Percentiles rank a stretch among this genome's conserved stretches.
These are phyloP conservation scores for Sporothrix sp. DNA, from an alignment of 2,329 filamentous ascomycete genomes.

Conservation along the genomic window DNA sequence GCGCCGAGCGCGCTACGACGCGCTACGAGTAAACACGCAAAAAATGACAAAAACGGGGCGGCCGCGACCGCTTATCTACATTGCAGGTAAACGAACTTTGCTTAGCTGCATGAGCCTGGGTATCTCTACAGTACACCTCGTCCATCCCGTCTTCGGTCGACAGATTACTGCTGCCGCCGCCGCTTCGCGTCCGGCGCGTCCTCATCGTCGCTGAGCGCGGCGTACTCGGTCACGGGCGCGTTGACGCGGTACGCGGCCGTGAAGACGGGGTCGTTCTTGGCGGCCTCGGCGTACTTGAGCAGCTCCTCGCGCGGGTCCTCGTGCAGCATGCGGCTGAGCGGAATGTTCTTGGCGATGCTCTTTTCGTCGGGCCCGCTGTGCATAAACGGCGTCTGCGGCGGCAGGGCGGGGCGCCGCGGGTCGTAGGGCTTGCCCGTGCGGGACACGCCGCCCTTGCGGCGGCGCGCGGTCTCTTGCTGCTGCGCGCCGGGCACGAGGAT, in stretches of 20 bases:
- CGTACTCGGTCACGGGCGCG: conserved; percentile 86
- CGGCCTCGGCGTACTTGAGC: conserved; percentile 88
- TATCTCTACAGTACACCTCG: not conserved
- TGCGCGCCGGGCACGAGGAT: conserved; percentile 61
- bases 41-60: too few relatives aligned
- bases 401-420: conserved; percentile 75
- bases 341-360: conserved; percentile 80
- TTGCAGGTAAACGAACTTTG: too few relatives aligned
- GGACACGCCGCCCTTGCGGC: conserved; percentile 54
- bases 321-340: conserved; percentile 84
- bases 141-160: conserved; percentile 38
- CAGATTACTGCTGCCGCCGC: too few relatives aligned
- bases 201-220: conserved; percentile 80
- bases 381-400: conserved; percentile 77
- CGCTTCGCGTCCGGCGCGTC: conserved; percentile 57
- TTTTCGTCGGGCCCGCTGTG: conserved; percentile 84
- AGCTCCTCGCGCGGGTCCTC: conserved; percentile 92
- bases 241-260: conserved; percentile 89
- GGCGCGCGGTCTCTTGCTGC: conserved; percentile 37
- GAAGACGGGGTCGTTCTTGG: conserved; percentile 86
- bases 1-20: not conserved
- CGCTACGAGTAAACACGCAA: not conserved
- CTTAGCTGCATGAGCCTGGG: too few relatives aligned
- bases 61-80: too few relatives aligned
- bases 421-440: conserved; percentile 68